A percentile compares a stretch with the other conserved stretches of the same genome.
phyloP scores from a whole-genome alignment of 345 rosid species.

The Orychophragmus violaceus region DNA sequence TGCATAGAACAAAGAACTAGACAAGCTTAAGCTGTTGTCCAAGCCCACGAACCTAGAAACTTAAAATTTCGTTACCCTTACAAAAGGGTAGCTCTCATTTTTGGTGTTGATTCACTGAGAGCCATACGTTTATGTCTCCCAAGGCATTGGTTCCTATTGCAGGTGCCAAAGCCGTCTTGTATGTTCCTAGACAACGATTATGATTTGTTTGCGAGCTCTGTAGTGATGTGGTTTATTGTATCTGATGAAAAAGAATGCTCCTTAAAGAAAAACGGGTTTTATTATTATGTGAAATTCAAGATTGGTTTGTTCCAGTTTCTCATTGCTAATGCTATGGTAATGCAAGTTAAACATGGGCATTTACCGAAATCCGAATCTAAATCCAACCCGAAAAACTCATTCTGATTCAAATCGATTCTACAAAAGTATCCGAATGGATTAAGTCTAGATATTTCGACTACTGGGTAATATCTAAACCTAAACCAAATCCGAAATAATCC shows the following conservation, averaged over 20 bases:
- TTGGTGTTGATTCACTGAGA: conserved; percentile 32
- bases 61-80: conserved; percentile 14
- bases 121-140: conserved; percentile 26
- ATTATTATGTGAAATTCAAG: conserved; percentile 12
- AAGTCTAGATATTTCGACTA: too few species aligned
- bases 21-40: conserved; percentile 11
- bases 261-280: neutral
- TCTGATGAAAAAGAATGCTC: conserved; percentile 21
- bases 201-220: conserved; percentile 20
- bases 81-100: conserved; percentile 26
- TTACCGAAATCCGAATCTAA: too few species aligned
- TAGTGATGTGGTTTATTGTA: conserved; percentile 31
- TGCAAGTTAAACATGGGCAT: too few species aligned
- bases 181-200: conserved; percentile 22
- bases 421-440: too few species aligned
- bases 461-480: too few species aligned
- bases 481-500: too few species aligned
- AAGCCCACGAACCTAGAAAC: conserved; percentile 17
- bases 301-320: conserved; percentile 8
- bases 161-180: conserved; percentile 15
- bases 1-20: conserved; percentile 49
- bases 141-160: conserved; percentile 47
- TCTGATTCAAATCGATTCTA: too few species aligned
- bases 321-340: neutral
- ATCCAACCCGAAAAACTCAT: too few species aligned